phyloP scores from a whole-genome alignment of 169 alveolate genomes.

The Blepharisma undulans region DNA sequence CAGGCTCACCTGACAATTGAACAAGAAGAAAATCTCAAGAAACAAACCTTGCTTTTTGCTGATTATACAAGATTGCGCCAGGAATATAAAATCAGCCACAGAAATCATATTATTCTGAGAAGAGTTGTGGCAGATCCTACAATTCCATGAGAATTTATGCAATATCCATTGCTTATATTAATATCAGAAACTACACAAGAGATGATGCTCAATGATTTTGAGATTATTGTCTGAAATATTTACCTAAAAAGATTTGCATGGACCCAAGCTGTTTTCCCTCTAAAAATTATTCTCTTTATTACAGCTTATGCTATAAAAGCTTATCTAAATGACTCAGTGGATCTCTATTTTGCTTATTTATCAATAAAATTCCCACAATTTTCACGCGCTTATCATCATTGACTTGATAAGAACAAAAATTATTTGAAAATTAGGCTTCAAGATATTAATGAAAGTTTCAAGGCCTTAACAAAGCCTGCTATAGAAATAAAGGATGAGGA shows the following conservation, averaged over 20 bases:
- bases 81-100: neutral
- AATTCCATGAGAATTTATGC: neutral
- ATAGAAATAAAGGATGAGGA: neutral
- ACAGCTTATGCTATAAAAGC: slow-evolving; percentile 19
- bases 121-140: neutral
- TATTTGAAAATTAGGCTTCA: neutral
- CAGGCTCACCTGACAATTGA: neutral
- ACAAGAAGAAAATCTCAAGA: neutral
- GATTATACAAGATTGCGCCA: neutral
- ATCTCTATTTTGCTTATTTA: neutral
- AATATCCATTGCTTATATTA: neutral
- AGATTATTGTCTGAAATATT: slow-evolving; percentile 4
- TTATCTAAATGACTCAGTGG: neutral
- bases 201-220: slow-evolving; percentile 29
- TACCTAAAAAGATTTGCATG: slow-evolving; percentile 28
- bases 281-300: neutral
- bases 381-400: neutral
- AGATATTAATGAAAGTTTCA: slow-evolving; percentile 4
- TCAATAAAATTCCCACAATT: neutral
- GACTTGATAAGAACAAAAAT: neutral
- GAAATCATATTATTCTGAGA: neutral
- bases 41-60: neutral
- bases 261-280: neutral
- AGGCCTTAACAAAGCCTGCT: neutral
- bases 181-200: neutral